These are phyloP conservation scores for Akanthomyces muscarius DNA, from an alignment of 2,329 filamentous ascomycete genomes.

Conservation along the genomic window DNA sequence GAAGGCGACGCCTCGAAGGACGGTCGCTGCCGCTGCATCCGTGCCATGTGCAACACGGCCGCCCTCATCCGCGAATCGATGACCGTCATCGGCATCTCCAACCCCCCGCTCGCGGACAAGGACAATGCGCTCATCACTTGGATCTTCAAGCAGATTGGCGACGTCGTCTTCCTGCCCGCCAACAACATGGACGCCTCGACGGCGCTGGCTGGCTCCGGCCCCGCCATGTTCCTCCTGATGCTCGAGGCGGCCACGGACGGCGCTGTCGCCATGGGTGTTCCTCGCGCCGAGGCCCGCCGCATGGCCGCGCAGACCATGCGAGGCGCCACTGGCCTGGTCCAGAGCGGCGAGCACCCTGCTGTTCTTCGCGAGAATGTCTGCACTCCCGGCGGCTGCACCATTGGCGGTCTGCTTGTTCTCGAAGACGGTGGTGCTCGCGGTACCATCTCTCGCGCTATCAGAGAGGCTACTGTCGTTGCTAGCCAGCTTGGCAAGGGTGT, in stretches of 20 bases:
- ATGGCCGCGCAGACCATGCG: constrained; percentile 80
- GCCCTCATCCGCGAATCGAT: constrained; percentile 75
- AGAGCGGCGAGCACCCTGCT: constrained; percentile 70
- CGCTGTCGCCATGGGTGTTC: constrained; percentile 73
- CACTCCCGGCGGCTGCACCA: constrained; percentile 74
- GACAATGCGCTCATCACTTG: constrained; percentile 61
- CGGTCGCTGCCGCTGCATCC: constrained; percentile 60
- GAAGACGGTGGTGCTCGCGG: constrained; percentile 70
- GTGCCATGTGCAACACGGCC: constrained; percentile 83
- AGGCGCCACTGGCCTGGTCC: constrained; percentile 65
- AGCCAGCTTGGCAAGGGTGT: constrained; percentile 51
- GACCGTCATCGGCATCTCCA: constrained; percentile 68
- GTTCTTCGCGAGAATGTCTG: constrained; percentile 71
- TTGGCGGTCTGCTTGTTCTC: constrained; percentile 66
- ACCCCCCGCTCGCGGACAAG: constrained; percentile 52
- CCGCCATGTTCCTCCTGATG: constrained; percentile 72
- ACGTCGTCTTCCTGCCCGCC: constrained; percentile 63
- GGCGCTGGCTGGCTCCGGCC: constrained; percentile 69
- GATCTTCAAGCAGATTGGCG: constrained; percentile 73
- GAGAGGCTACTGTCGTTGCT: constrained; percentile 67
- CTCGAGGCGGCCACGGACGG: constrained; percentile 74
- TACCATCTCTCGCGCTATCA: constrained; percentile 62
- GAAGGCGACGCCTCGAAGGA: constrained; percentile 42
- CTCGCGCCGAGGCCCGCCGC: constrained; percentile 64
- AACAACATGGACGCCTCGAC: constrained; percentile 69